Evolutionary conservation across 2,329 filamentous ascomycete species (phyloP), one percentile per base, ranked within the genome.

Genomic region (Fusarium subtropicale): DNA sequence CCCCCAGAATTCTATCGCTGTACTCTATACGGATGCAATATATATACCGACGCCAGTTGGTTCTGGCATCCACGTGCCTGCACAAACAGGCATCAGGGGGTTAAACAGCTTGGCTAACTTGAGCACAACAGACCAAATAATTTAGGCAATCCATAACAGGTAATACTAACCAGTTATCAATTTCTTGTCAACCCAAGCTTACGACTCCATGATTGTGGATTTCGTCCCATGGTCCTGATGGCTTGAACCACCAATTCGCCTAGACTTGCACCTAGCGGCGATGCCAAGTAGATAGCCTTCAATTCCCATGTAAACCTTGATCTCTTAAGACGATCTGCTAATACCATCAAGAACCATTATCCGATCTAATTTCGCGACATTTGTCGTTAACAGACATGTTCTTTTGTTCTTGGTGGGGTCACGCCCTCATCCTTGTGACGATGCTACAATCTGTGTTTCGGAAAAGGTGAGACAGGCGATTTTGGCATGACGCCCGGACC

Each of bases 381-480:
- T 52, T 30, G n/a, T 22, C n/a, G 13, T 28, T 30, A 36, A n/a
- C n/a, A 26, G 34, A 52, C 11, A 26, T 30, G 42, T 28, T 20
- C 24, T 13, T 34, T 30, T 12, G 18, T 33, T 30, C 42, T 28
- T 26, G 33, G 38, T 58, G 24, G 38, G 51, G 56, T 58, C 30
- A n/a, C 31, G 28, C 24, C 16, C 26, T 10, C 26, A 67, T 69
- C 67, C 67, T 20, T 24, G 47, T n/a, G 63, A 54, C 67, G 59
- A 71, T 70, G 67, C 55, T 71, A 70, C 67, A 41, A 36, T 13
- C 33, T 31, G 46, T 54, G 67, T 70, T 68, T 70, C 67, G 55
- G 41, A 55, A 57, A 52, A 34, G 62, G 46, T 51, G 56, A 71
- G 64, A 68, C 50, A 50, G 53, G 26, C 34, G 36, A 12, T 34